Evolutionary conservation across 345 rosid genomes (phyloP), one percentile per base, ranked within the genome.

Genomic region (Xanthoceras sorbifolium): DNA sequence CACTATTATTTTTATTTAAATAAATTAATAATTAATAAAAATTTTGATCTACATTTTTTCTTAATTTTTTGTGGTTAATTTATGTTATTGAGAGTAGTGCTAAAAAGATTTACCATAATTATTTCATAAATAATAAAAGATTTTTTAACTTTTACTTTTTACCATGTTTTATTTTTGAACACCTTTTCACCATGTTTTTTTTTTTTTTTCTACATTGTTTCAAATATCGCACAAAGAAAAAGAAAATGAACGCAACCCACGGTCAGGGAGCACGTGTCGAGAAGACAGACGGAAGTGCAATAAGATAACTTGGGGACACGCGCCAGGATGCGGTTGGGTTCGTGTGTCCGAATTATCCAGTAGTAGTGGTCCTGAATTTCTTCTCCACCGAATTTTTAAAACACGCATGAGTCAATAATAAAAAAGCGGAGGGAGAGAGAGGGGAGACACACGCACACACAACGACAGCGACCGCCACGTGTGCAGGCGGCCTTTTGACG

Each of bases 391-490:
- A 76, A 84, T 75, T 64, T 50, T 12, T 3, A 57, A 57, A 57
- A 59, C 68, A 69, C 38, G 77, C 72, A 36, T 28, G 84, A 5
- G 36, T 79, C 54, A 18, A 29, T 17, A 4, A 72, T 25, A 46
- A 78, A 79, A 81, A 83, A 77, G 84, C 77, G 86, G 28, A 72
- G 62, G 12, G 14, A 3, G 61, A 17, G 62, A 70, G 73, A 38
- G 42, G 9, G 42, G n/a, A 17, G 9, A 1, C 9, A 31, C 67
- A 12, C 66, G 71, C n/a, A n/a, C n/a, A 38, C 10, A 78, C 77
- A 67, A 20, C 60, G 78, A 76, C 57, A 70, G 52, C 40, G 26
- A 28, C 40, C 61, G 85, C 83, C 93, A 87, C 91, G 86, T 91
- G 94, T 79, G 76, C 1, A 23, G 63, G 12, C 31, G 50, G 64